phyloP scores from a whole-genome alignment of 2,329 filamentous ascomycete species.

The Hypoxylon sp. region DNA sequence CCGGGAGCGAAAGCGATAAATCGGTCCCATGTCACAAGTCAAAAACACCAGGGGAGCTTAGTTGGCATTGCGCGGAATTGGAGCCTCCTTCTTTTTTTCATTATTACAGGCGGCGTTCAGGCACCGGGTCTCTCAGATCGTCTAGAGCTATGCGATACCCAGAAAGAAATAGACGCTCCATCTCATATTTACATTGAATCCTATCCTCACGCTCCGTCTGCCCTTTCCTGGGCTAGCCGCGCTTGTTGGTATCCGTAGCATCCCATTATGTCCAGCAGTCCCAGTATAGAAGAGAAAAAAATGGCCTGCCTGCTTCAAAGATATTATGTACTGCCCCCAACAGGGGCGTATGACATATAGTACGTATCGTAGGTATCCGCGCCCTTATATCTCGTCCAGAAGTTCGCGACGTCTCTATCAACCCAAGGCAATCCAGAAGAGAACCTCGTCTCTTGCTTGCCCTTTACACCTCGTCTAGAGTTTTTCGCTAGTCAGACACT shows the following conservation, averaged over 20 bases:
- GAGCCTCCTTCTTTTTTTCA: conserved; percentile 19
- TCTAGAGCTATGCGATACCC: conserved; percentile 48
- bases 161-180: conserved; percentile 32
- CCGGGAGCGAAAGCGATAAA: conserved; percentile 72
- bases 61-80: conserved; percentile 5
- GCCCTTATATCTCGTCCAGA: conserved; percentile 24
- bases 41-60: background rate
- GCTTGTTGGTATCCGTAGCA: conserved; percentile 16
- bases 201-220: conserved; percentile 14
- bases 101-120: conserved; percentile 44
- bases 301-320: conserved; percentile 32
- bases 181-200: conserved; percentile 37
- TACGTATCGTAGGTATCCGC: conserved; percentile 20
- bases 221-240: conserved; percentile 20
- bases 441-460: background rate
- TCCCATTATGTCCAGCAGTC: conserved; percentile 42
- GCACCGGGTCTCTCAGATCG: conserved; percentile 33
- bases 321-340: conserved; percentile 38
- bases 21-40: background rate
- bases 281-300: conserved; percentile 38
- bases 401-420: conserved; percentile 21
- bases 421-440: background rate
- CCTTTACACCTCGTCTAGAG: conserved; percentile 48
- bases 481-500: conserved; percentile 64
- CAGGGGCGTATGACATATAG: conserved; percentile 9